Evolutionary conservation across 805 yeast species (phyloP), one percentile per base, ranked within the genome.

Genomic region (Saccharomycopsis sp.): DNA sequence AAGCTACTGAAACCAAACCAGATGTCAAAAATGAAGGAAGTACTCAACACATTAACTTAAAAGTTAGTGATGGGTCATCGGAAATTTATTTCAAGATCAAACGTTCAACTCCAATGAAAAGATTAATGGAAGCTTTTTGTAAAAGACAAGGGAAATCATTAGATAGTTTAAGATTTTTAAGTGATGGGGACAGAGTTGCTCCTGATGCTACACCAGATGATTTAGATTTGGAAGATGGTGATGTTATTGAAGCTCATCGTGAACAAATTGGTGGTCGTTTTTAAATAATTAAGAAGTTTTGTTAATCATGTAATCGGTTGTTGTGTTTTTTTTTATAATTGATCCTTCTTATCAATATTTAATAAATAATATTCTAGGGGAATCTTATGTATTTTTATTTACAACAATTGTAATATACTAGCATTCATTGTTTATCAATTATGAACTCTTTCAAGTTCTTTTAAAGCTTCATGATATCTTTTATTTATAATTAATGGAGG

Each of bases 111-210:
- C 95, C 89, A 36, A 72, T 92, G 69, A 83, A 76, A 61, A 83
- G 95, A 65, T 76, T 92, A 54, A 89, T 92, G 87, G 97, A 89
- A 56, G 95, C 96, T 10, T 92, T 89, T 61, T 94, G 97, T 60
- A 88, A 88, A 65, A 83, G 98, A 69, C 95, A 89, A 57, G 97
- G 97, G 33, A 89, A 89, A 60, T 76, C 81, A 49, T 64, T 81
- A 56, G 76, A 73, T 51, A 75, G 89, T 38, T 67, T 92, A 59
- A 76, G 97, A 61, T 92, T 92, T 60, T 68, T 92, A 55, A 79
- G 79, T 57, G 99, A 92, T 50, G 99, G 99, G 49, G 82, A 86
- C 51, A 77, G 97, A 57, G 78, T 92, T 45, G 70, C 73, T 49
- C 82, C 88, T 8, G 88, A 81, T 45, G 86, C 84, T 53, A 92